Percentiles rank a stretch among this genome's conserved stretches.
These are phyloP conservation scores for Paramecium pentaurelia DNA, from an alignment of 73 alveolate genomes.

Conservation along the genomic window DNA sequence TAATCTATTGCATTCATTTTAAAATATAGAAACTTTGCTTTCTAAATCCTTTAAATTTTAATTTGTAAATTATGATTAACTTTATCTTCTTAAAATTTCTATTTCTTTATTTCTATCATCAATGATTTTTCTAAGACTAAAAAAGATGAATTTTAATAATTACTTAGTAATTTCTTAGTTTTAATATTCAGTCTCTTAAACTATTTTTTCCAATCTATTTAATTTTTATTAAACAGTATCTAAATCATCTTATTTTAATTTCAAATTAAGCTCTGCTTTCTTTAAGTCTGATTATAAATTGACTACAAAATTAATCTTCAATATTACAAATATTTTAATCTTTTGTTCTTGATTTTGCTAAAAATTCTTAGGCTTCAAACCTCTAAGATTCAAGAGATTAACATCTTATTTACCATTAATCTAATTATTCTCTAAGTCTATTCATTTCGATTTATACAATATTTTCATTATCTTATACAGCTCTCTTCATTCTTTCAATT, in stretches of 20 bases:
- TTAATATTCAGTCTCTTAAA: background rate
- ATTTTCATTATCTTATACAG: constrained; percentile 48
- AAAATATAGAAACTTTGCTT: background rate
- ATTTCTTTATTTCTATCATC: constrained; percentile 37
- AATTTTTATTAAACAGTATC: constrained; percentile 13
- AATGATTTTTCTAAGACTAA: background rate
- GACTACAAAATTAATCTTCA: background rate
- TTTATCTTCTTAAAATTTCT: background rate
- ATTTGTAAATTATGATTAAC: background rate
- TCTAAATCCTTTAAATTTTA: background rate
- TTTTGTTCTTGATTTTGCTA: background rate
- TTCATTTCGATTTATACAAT: constrained; percentile 20
- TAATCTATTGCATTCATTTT: constrained; percentile 15
- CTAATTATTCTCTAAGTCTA: constrained; percentile 35
- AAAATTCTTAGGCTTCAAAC: background rate
- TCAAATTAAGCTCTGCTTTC: background rate
- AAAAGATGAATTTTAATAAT: background rate
- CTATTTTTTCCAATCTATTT: constrained; percentile 25
- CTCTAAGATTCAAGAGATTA: background rate
- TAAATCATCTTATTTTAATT: background rate
- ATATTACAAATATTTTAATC: background rate
- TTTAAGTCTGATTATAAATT: constrained; percentile 6
- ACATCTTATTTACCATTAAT: constrained; percentile 25
- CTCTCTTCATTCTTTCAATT: constrained; percentile 35
- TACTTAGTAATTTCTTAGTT: background rate